phyloP scores from a whole-genome alignment of 192 early-diverging fungal genomes.

The Dimargaris xerosporica region DNA sequence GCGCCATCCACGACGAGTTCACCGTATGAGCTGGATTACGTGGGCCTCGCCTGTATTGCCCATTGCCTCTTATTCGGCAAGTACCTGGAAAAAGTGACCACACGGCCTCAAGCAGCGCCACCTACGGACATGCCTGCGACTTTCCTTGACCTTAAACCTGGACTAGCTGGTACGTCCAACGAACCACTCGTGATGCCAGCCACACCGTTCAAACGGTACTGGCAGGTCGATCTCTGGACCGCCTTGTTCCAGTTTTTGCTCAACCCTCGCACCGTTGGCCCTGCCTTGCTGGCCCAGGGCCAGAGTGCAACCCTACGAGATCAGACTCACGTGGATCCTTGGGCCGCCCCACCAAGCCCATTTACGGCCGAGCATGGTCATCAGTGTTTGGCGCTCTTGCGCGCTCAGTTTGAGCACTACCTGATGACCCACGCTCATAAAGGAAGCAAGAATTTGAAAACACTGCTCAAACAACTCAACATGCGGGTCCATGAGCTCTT shows the following conservation, averaged over 20 bases:
- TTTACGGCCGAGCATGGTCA: neutral
- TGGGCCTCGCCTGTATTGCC: conserved; percentile 5
- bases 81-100: neutral
- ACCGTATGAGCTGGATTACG: neutral
- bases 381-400: conserved; percentile 8
- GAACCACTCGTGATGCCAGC: conserved; percentile 2
- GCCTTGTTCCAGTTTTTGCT: conserved; percentile 7
- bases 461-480: conserved; percentile 9
- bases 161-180: too few relatives aligned
- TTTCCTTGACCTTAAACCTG: too few relatives aligned
- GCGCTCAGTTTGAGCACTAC: conserved; percentile 5
- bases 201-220: conserved; percentile 6
- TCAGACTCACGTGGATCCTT: neutral
- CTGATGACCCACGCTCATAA: conserved; percentile 1
- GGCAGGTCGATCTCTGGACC: conserved; percentile 7
- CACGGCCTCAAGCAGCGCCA: too few relatives aligned
- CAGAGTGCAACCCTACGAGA: neutral
- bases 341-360: neutral
- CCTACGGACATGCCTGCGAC: too few relatives aligned
- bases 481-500: conserved; percentile 6
- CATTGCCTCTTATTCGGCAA: conserved; percentile 1
- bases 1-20: neutral
- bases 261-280: conserved; percentile 5
- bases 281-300: neutral
- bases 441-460: conserved; percentile 8